Evolutionary conservation across 2,329 filamentous ascomycete species (phyloP), one percentile per base, ranked within the genome.

Genomic region (Exophiala viscosa): DNA sequence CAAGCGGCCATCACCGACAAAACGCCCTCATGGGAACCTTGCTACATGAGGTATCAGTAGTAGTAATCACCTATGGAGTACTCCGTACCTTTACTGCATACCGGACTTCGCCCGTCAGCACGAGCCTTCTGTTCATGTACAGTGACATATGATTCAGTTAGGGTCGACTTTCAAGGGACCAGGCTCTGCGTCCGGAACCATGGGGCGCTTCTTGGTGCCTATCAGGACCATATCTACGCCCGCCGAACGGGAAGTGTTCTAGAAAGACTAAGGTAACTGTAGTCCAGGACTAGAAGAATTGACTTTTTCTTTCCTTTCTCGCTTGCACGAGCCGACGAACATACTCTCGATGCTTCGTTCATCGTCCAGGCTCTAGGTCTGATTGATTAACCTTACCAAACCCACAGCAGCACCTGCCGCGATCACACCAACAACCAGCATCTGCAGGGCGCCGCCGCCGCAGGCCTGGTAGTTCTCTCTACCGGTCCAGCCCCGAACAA

Each of bases 371-470:
- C 18, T 38, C 54, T 34, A 58, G 15, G 18, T 38, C n/a, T 45
- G 50, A 20, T 54, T 59, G 47, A 59, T 56, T n/a, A 58, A 31
- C 38, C 55, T 44, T 14, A 59, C 53, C 50, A 86, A 78, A 3
- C 70, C 76, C 67, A 87, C 85, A 17, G 84, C 84, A 7, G 83
- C 82, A 1, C 80, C 84, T 1, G 85, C 85, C 4, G 85, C 85
- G 50, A 85, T 58, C 11, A 82, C 79, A 28, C 85, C 85, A 40
- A 87, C 79, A 15, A 84, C 63, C 40, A 85, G 69, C 66, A 86
- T 88, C 69, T 87, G 81, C 23, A 83, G 45, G 0, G 83, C 83
- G 5, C 83, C 83, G 69, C 76, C 78, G 11, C 82, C 61, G 8
- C 80, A 82, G 1, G 79, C 76, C 33, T 72, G 59, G 60, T 79